Percentiles rank a stretch among this genome's conserved stretches.
Conservation (phyloP, 129 eudicot species). For the Saposhnikovia divaricata region DNA sequence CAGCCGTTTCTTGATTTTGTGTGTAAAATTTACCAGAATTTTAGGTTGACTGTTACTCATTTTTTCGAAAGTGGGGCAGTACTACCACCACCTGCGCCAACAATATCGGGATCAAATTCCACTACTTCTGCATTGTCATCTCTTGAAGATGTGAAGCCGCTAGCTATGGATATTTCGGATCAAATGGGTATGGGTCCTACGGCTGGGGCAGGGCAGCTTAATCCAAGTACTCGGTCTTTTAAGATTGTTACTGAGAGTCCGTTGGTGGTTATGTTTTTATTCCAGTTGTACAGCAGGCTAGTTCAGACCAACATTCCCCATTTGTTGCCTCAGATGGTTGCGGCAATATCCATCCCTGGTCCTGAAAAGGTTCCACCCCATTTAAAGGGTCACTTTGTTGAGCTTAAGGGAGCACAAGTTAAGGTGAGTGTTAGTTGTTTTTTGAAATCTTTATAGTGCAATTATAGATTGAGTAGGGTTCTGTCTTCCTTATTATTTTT, state of each 20-base stretch:
- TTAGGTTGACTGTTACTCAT: slow-evolving; percentile 74
- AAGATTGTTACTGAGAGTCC: slow-evolving; percentile 98
- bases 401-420: slow-evolving; percentile 97
- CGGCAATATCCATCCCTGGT: slow-evolving; percentile 89
- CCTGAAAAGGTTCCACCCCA: slow-evolving; percentile 94
- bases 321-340: slow-evolving; percentile 85
- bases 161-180: slow-evolving; percentile 80
- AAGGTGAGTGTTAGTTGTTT: slow-evolving; percentile 44
- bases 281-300: slow-evolving; percentile 89
- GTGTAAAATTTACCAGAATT: slow-evolving; percentile 86
- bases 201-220: slow-evolving; percentile 60
- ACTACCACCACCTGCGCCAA: slow-evolving; percentile 54
- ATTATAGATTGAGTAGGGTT: neutral
- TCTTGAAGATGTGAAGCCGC: slow-evolving; percentile 71
- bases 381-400: slow-evolving; percentile 77
- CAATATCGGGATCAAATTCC: slow-evolving; percentile 16
- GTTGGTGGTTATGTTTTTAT: slow-evolving; percentile 92
- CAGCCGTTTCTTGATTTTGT: slow-evolving; percentile 96
- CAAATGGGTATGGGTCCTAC: slow-evolving; percentile 70
- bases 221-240: slow-evolving; percentile 91
- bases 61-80: slow-evolving; percentile 85
- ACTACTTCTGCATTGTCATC: slow-evolving; percentile 50
- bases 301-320: slow-evolving; percentile 96
- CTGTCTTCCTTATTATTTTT: neutral
- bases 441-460: neutral